A percentile compares a stretch with the other conserved stretches of the same genome.
phyloP scores from a whole-genome alignment of 106 monocot genomes.

The Dioscorea dumetorum region DNA sequence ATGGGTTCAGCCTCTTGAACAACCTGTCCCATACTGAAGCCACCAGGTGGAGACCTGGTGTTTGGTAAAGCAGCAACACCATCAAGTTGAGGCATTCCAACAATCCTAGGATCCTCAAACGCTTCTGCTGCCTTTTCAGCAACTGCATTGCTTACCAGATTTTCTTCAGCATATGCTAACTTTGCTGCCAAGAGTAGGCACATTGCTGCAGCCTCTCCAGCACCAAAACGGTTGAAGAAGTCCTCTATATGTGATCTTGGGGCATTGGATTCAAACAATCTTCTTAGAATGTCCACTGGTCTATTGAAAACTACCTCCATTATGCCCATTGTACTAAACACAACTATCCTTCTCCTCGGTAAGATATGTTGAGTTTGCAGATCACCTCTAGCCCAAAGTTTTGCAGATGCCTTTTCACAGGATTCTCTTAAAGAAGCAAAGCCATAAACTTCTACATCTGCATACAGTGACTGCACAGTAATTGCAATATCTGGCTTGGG shows the following conservation, averaged over 20 bases:
- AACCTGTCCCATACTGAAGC: constrained; percentile 98
- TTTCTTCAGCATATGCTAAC: constrained; percentile 59
- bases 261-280: constrained; percentile 68
- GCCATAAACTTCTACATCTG: constrained; percentile 37
- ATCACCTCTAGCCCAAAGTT: constrained; percentile 90
- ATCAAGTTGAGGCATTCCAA: constrained; percentile 84
- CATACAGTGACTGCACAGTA: constrained; percentile 66
- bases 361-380: constrained; percentile 84
- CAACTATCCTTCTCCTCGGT: constrained; percentile 74
- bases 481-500: constrained; percentile 54
- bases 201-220: constrained; percentile 95
- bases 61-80: constrained; percentile 39
- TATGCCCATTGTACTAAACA: constrained; percentile 91
- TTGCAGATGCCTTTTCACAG: constrained; percentile 48
- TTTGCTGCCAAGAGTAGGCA: constrained; percentile 83
- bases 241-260: constrained; percentile 67
- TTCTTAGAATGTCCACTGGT: constrained; percentile 85
- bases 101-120: constrained; percentile 89
- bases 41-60: constrained; percentile 60
- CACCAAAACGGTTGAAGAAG: constrained; percentile 81
- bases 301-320: constrained; percentile 85
- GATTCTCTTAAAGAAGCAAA: constrained; percentile 38
- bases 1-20: constrained; percentile 92
- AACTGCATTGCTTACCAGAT: constrained; percentile 53
- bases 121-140: constrained; percentile 88